A percentile compares a stretch with the other conserved stretches of the same genome.
Evolutionary conservation across 75 land plant genomes (phyloP).

Genomic region (Chamaecyparis obtusa): DNA sequence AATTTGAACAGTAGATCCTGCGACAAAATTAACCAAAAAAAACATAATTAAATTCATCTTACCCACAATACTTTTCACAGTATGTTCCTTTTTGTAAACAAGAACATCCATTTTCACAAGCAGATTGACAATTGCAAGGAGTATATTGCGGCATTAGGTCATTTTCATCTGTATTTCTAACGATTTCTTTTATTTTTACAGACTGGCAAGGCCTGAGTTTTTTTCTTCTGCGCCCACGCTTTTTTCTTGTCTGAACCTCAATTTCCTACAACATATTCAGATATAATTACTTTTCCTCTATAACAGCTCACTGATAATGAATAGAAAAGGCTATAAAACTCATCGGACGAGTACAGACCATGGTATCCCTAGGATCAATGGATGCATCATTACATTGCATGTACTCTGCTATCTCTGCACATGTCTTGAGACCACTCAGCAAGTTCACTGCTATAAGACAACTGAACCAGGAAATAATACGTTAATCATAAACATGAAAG

Average conservation of each 20-base stretch:
- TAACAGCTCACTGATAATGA: neutral
- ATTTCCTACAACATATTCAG: conserved; percentile 19
- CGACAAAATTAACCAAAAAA: neutral
- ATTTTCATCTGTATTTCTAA: conserved; percentile 59
- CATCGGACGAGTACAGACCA: conserved; percentile 16
- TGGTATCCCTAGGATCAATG: conserved; percentile 10
- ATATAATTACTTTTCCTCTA: neutral
- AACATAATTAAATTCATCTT: conserved; percentile 18
- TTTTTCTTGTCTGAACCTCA: conserved; percentile 60
- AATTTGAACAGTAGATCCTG: neutral
- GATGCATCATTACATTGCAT: conserved; percentile 30
- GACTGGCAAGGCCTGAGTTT: conserved; percentile 77
- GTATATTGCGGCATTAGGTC: conserved; percentile 86
- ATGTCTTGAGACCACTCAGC: conserved; percentile 82
- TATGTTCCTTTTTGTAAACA: conserved; percentile 84
- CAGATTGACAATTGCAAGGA: conserved; percentile 79
- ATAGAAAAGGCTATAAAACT: neutral
- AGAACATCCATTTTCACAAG: conserved; percentile 81
- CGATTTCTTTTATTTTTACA: conserved; percentile 51
- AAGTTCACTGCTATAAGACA: conserved; percentile 88
- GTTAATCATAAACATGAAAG: neutral
- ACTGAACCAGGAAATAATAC: conserved; percentile 26
- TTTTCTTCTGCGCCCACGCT: conserved; percentile 53
- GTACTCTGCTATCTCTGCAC: conserved; percentile 71
- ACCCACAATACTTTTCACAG: conserved; percentile 99